Evolutionary conservation across 1,139 yeast genomes (phyloP), one percentile per base, ranked within the genome.

Genomic region (Arxiozyma slooffiae): DNA sequence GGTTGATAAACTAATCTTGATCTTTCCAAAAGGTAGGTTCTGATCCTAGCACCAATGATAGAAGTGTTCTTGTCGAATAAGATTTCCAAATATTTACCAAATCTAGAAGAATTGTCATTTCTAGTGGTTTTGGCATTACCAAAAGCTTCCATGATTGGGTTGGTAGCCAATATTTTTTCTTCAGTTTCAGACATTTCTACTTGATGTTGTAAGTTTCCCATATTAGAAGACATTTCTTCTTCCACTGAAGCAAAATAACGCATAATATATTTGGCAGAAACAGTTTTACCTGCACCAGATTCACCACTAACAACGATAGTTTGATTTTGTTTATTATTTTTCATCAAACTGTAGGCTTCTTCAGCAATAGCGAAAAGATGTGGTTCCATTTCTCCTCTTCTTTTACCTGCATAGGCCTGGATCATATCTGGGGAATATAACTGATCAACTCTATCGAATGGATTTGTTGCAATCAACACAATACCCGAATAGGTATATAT

Each of bases 231-330:
- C 38, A 65, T 57, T 48, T 63, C 64, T 47, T 68, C 70, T 64
- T 92, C 97, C n/a, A 94, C 97, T 11, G 96, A 83, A 3, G 98
- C 98, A 69, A 94, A 90, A 70, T 90, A 94, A 67, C 98, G 81
- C 98, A 94, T 94, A 58, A 94, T 92, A 67, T 88, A 92, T 69
- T 94, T 94, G 48, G 99, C 98, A 57, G 95, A 82, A 41, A 92
- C 98, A 1, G 98, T 94, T 66, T 94, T 94, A 70, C 99, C 99
- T 20, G 99, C 98, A 68, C 99, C 99, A 7, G 97, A 88, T 70
- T 94, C 99, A 69, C 98, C 98, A 62, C 94, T 82, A 34, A 94
- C 98, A 37, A 94, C 97, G 58, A 94, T 92, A 1, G 99, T 92
- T 71, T 94, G 99, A 71, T 94, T 92, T 60, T 80, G 77, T 44